These are phyloP conservation scores for Mycocalia duriaeana DNA, from an alignment of 1,284 basidiomycete genomes.

Conservation along the genomic window DNA sequence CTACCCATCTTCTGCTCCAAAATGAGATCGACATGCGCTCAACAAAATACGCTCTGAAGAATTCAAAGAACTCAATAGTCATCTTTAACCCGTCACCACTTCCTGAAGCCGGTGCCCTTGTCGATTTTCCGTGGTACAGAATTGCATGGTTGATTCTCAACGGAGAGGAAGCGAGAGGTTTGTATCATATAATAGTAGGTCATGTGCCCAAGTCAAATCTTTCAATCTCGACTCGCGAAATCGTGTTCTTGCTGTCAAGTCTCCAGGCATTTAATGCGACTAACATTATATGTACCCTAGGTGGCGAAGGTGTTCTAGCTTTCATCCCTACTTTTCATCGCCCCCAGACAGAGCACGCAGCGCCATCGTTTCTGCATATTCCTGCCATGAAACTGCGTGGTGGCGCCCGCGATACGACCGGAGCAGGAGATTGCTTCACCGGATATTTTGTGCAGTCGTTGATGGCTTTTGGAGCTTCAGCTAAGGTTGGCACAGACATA, in stretches of 20 bases:
- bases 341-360: slow-evolving; percentile 12
- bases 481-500: slow-evolving; percentile 20
- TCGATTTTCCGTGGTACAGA: slow-evolving; percentile 41
- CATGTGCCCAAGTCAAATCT: slow-evolving; percentile 3
- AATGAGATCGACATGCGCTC: slow-evolving; percentile 49
- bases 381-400: slow-evolving; percentile 41
- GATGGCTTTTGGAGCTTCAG: slow-evolving; percentile 35
- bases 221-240: slow-evolving; percentile 14
- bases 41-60: slow-evolving; percentile 31
- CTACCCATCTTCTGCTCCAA: slow-evolving; percentile 48
- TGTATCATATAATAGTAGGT: slow-evolving; percentile 26
- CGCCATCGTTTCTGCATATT: slow-evolving; percentile 29
- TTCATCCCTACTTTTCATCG: slow-evolving; percentile 24
- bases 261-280: slow-evolving; percentile 24
- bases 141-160: slow-evolving; percentile 54
- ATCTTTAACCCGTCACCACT: slow-evolving; percentile 57
- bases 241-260: slow-evolving; percentile 18
- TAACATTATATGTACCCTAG: slow-evolving; percentile 54
- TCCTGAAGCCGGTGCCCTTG: slow-evolving; percentile 33
- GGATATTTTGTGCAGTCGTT: slow-evolving; percentile 53
- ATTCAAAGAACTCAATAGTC: slow-evolving; percentile 23
- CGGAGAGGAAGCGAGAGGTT: slow-evolving; percentile 39
- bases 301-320: slow-evolving; percentile 43
- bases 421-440: slow-evolving; percentile 57
- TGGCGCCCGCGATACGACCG: slow-evolving; percentile 46